phyloP scores from a whole-genome alignment of 1,284 basidiomycete species.

The Trametes sp. region DNA sequence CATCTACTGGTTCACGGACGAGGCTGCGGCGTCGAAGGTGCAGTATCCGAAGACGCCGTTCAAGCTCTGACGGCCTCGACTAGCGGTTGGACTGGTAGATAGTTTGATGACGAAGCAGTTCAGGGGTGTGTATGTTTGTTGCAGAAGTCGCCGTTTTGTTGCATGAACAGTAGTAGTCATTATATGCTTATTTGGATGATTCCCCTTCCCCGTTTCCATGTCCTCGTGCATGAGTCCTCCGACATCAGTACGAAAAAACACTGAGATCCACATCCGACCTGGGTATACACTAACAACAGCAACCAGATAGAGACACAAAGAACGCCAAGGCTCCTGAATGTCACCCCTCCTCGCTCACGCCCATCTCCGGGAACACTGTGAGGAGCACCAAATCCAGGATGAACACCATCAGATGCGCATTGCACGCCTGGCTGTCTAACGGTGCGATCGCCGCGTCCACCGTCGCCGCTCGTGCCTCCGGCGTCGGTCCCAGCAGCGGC shows the following conservation, averaged over 20 bases:
- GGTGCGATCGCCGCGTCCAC: conserved; percentile 62
- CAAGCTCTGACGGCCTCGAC: conserved; percentile 50
- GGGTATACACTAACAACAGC: conserved; percentile 2
- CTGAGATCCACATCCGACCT: not conserved
- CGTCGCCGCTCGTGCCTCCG: conserved; percentile 47
- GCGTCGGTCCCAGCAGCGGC: conserved; percentile 57
- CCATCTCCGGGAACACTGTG: conserved; percentile 73
- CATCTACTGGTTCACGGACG: conserved; percentile 92
- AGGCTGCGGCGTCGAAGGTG: conserved; percentile 75
- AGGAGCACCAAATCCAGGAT: conserved; percentile 69
- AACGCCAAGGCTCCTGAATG: not conserved
- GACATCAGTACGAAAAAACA: not conserved
- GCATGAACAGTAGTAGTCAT: conserved; percentile 16
- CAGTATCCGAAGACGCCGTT: conserved; percentile 62
- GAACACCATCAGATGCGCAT: conserved; percentile 70
- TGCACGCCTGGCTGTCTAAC: conserved; percentile 64
- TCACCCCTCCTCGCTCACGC: conserved; percentile 35
- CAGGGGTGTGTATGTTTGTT: conserved; percentile 22
- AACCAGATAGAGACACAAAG: not conserved
- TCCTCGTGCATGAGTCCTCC: not conserved
- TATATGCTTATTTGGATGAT: conserved; percentile 26
- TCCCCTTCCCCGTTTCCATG: not conserved
- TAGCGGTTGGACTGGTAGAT: not conserved
- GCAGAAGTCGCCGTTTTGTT: conserved; percentile 21
- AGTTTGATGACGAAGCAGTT: conserved; percentile 3